Percentiles rank a stretch among this genome's conserved stretches.
Evolutionary conservation across 2,329 filamentous ascomycete genomes (phyloP).

Genomic region (Fusarium sulawesiense): DNA sequence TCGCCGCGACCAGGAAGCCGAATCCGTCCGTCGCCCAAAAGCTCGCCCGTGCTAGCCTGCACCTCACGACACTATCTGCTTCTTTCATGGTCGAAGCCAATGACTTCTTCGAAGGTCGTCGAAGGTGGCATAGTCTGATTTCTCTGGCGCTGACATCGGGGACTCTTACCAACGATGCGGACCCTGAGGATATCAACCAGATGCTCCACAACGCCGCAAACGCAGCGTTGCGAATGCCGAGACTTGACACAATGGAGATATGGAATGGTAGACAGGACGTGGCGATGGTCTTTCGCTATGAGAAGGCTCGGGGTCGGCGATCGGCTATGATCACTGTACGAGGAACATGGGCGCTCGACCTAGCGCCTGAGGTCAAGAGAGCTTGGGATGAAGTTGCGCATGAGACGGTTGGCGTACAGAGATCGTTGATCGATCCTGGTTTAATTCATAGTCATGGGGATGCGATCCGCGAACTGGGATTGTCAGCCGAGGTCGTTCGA

Average conservation of each 20-base stretch:
- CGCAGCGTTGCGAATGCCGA: constrained; percentile 47
- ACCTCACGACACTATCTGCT: constrained; percentile 46
- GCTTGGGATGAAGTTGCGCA: constrained; percentile 43
- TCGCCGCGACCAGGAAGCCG: constrained; percentile 38
- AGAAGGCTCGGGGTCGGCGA: constrained; percentile 32
- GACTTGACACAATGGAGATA: constrained; percentile 48
- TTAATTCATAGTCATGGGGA: constrained; percentile 37
- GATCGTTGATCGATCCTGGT: constrained; percentile 28
- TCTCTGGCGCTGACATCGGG: constrained; percentile 49
- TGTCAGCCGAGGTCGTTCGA: constrained; percentile 34
- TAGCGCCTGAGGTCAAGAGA: constrained; percentile 26
- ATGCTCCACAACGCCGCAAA: constrained; percentile 46
- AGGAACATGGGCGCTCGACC: constrained; percentile 39
- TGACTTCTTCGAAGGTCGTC: constrained; percentile 47
- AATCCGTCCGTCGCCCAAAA: constrained; percentile 42
- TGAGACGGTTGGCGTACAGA: constrained; percentile 26
- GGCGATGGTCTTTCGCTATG: constrained; percentile 44
- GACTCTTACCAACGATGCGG: constrained; percentile 39
- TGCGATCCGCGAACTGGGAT: constrained; percentile 41
- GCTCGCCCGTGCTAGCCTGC: constrained; percentile 47
- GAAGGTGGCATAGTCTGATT: constrained; percentile 49
- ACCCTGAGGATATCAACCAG: constrained; percentile 36
- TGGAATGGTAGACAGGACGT: constrained; percentile 48
- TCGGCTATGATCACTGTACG: constrained; percentile 40
- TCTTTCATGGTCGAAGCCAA: constrained; percentile 50